A percentile compares a stretch with the other conserved stretches of the same genome.
phyloP scores from a whole-genome alignment of 495 filamentous ascomycete genomes.

The Aspergillus diversus region DNA sequence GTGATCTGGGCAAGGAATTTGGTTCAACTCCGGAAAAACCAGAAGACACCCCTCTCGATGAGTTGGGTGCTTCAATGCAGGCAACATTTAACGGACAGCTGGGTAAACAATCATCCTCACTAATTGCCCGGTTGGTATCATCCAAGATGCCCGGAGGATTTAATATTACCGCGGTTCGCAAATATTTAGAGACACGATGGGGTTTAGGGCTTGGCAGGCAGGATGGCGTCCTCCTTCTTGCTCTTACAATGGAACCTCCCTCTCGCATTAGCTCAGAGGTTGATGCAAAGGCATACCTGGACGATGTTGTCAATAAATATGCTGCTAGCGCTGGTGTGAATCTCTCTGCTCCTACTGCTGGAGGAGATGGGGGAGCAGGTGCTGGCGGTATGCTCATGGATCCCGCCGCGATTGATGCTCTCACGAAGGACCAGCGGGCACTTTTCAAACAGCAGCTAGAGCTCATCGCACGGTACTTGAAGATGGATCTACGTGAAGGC shows the following conservation, averaged over 20 bases:
- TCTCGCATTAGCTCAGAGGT: constrained; percentile 84
- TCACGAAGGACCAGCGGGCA: constrained; percentile 93
- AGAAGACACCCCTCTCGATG: constrained; percentile 94
- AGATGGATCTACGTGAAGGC: constrained; percentile 92
- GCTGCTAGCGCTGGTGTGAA: constrained; percentile 82
- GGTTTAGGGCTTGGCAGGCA: constrained; percentile 86
- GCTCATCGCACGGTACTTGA: constrained; percentile 91
- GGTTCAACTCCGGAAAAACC: constrained; percentile 98
- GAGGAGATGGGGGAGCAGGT: constrained; percentile 71
- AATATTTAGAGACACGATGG: constrained; percentile 94
- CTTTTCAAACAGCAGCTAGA: constrained; percentile 98
- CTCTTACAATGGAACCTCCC: constrained; percentile 89
- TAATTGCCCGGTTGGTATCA: constrained; percentile 91
- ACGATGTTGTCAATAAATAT: constrained; percentile 87
- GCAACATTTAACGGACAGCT: constrained; percentile 97
- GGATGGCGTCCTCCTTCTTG: constrained; percentile 86
- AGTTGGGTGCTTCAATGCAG: constrained; percentile 94
- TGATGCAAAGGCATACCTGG: constrained; percentile 90
- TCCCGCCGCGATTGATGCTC: constrained; percentile 91
- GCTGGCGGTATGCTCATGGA: constrained; percentile 97
- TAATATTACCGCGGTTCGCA: constrained; percentile 93
- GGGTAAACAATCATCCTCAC: constrained; percentile 92
- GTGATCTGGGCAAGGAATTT: constrained; percentile 97
- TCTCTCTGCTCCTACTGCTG: constrained; percentile 74
- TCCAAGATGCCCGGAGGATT: constrained; percentile 99